Evolutionary conservation across 2,329 filamentous ascomycete genomes (phyloP), one percentile per base, ranked within the genome.

Genomic region (Arthrocladium fulminans): DNA sequence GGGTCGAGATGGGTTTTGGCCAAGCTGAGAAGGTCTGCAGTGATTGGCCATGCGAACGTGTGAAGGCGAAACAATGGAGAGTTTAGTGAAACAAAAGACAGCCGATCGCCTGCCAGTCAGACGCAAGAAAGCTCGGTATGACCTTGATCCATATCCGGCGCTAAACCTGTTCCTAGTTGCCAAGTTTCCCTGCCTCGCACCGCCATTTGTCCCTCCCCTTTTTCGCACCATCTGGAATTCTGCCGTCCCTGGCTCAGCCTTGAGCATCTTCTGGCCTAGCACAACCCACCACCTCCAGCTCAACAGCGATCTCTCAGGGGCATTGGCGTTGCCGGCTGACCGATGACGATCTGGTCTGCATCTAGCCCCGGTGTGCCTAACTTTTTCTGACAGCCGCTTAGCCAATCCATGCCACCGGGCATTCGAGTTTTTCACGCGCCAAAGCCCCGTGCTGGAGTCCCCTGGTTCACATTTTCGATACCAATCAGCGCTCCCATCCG

Each of bases 241-340:
- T 0, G 72, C 79, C 1, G 51, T 70, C 0, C 66, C 67, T n/a
- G 69, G 73, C 66, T 98, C 92, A 59, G 87, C 75, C 62, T 92
- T 98, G 2, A 94, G 13, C 80, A 60, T 98, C 92, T 62, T 98
- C 98, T 39, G 32, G 20, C 25, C 22, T 29, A 17, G 19, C 25
- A 29, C 22, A 24, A 37, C 3, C 43, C 48, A 97, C 76, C 1
- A 81, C 81, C 67, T 98, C 92, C 0, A 94, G 87, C 65, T 97
- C n/a, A n/a, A n/a, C n/a, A 87, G 1, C 83, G 71, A 0, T 90
- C 58, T 98, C 92, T 47, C 32, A 39, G 44, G 34, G 27, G 44
- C n/a, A 24, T 23, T 13, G 25, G 22, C 17, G 41, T n/a, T 32
- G 27, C 10, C 12, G 10, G 17, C 22, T 45, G 27, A 9, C 29